Conservation (phyloP, 1,284 basidiomycete species). For the Coriolopsis trogii region DNA sequence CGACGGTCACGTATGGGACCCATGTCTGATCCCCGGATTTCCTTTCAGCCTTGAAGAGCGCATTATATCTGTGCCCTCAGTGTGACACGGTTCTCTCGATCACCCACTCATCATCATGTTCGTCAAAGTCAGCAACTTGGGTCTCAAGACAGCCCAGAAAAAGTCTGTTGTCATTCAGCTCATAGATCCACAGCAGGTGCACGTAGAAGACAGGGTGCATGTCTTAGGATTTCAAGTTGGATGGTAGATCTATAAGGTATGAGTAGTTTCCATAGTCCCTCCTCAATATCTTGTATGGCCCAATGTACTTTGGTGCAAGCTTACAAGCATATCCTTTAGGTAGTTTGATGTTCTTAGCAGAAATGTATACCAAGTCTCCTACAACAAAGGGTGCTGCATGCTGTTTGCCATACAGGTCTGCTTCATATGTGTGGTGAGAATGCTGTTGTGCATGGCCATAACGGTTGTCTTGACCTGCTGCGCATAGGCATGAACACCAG, state of each 20-base stretch:
- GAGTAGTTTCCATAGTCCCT: not conserved
- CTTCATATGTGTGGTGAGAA: conserved; percentile 18
- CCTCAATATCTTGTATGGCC: conserved; percentile 12
- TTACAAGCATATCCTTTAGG: conserved; percentile 21
- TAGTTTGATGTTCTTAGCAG: conserved; percentile 27
- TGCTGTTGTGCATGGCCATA: conserved; percentile 21
- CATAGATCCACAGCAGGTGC: conserved; percentile 26
- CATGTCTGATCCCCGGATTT: conserved; percentile 36
- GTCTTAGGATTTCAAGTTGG: conserved; percentile 23
- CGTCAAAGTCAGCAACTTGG: conserved; percentile 12
- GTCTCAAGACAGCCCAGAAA: conserved; percentile 28
- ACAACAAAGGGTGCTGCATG: conserved; percentile 1
- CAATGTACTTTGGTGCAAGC: conserved; percentile 14
- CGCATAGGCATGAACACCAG: conserved; percentile 19
- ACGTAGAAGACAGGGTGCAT: conserved; percentile 27
- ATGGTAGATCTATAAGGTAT: conserved; percentile 30
- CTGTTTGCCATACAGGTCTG: conserved; percentile 16
- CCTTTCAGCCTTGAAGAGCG: conserved; percentile 36
- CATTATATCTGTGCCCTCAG: conserved; percentile 19
- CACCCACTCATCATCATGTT: conserved; percentile 30
- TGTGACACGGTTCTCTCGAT: conserved; percentile 33
- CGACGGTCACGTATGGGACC: conserved; percentile 24
- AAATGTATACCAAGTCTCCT: conserved; percentile 26
- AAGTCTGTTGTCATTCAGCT: conserved; percentile 28
- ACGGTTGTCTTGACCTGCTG: conserved; percentile 4